Base-by-base conservation (phyloP, 495 filamentous ascomycete genomes). In the Podospora bellae-mahoneyi region DNA sequence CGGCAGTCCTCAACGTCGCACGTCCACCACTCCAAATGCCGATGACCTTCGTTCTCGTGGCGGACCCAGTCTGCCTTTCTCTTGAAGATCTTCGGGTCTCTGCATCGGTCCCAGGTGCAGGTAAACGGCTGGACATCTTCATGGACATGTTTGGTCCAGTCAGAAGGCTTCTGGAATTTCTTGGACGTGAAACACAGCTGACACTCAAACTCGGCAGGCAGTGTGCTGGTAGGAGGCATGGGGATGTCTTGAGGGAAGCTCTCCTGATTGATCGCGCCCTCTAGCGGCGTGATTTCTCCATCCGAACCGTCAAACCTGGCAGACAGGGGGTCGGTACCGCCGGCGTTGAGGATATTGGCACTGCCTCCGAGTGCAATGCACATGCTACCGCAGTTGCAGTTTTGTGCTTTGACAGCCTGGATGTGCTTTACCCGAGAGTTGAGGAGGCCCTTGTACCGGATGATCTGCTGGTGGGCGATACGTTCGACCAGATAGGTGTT, bases 111-210 rank as follows among this genome's bases (percentile, higher is more conserved):
- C 78, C 95, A 97, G 0, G 93, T 98, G 79, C 94, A 98, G 9
- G 93, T 97, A 72, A 97, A 98, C 4, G 94, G 94, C 74, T 96
- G 91, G 13, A 97, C 87, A 75, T 98, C 94, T 77, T 98, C 94
- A 73, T 96, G 92, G 5, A 98, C 91, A 73, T 98, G 94, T 76
- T 98, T 98, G 16, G 94, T 96, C 94, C 94, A 98, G 79, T 98
- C 94, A 0, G 94, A 97, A 34, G 94, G 94, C 78, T 98, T 98
- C 71, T 90, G 86, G 75, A 97, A 93, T 69, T 90, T 93, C 79
- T 96, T 97, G 57, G 91, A 87, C 72, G 90, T 87, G 82, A 93
- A 97, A 79, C 94, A 97, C 23, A 97, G 81, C 34, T 92, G 89
- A 70, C 94, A 98, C 78, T 98, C 94, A 71, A 98, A 96, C 72